A percentile compares a stretch with the other conserved stretches of the same genome.
phyloP scores from a whole-genome alignment of 371 early-diverging fungal species.

The Mucor plumbeus region DNA sequence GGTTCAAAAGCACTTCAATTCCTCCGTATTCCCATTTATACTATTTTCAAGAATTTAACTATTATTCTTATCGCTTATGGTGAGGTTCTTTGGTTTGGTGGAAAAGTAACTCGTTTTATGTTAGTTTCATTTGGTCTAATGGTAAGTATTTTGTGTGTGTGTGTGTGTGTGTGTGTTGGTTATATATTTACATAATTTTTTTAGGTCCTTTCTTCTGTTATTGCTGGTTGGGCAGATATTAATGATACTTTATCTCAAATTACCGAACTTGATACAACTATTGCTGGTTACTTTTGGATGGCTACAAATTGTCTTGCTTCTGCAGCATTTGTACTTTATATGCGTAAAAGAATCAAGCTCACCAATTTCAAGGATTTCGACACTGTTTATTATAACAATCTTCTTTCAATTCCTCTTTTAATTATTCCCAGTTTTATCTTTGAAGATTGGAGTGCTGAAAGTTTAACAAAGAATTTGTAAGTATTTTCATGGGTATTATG shows the following conservation, averaged over 20 bases:
- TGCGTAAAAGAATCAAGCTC: conserved; percentile 87
- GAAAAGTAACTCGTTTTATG: conserved; percentile 80
- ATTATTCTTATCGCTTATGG: conserved; percentile 97
- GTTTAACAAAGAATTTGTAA: conserved; percentile 65
- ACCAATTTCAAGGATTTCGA: conserved; percentile 94
- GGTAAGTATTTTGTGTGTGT: conserved; percentile 49
- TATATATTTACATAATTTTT: not conserved
- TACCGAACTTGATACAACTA: conserved; percentile 38
- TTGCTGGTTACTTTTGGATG: conserved; percentile 88
- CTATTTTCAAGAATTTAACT: conserved; percentile 98
- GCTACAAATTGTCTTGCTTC: conserved; percentile 90
- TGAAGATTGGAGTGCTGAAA: conserved; percentile 75
- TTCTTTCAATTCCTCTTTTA: conserved; percentile 89
- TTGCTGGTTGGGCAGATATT: conserved; percentile 87
- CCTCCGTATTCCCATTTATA: conserved; percentile 94
- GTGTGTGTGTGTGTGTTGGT: not conserved
- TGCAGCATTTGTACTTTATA: conserved; percentile 88
- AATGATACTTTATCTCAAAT: conserved; percentile 53
- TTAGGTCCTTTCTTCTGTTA: conserved; percentile 83
- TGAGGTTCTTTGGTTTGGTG: conserved; percentile 87
- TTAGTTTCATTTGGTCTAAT: conserved; percentile 88
- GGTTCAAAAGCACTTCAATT: conserved; percentile 94
- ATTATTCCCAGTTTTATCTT: conserved; percentile 76
- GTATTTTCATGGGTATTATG: conserved; percentile 13
- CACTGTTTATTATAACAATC: conserved; percentile 97